Conservation (phyloP, 1,139 yeast species). For the Kodamaea plutei region DNA sequence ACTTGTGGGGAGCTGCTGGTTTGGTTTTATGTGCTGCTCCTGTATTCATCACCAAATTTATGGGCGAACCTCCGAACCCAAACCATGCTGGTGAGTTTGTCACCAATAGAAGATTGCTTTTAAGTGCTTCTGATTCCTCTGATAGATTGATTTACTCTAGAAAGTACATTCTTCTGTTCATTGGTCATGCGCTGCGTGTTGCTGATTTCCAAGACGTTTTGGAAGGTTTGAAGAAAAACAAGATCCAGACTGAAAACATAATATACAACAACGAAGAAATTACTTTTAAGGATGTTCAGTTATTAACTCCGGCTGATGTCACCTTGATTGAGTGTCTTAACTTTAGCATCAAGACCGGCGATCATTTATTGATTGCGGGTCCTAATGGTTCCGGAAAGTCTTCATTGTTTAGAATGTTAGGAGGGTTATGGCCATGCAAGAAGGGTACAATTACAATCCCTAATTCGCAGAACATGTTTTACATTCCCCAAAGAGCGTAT, state of each 20-base stretch:
- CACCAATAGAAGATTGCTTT: conserved; percentile 80
- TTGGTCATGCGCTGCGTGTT: conserved; percentile 80
- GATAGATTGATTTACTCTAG: conserved; percentile 85
- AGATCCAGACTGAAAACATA: conserved; percentile 31
- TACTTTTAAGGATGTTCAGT: conserved; percentile 67
- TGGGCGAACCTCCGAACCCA: conserved; percentile 45
- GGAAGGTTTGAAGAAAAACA: conserved; percentile 41
- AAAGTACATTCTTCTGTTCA: conserved; percentile 76
- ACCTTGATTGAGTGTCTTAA: conserved; percentile 62
- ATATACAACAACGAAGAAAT: conserved; percentile 56
- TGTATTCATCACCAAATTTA: conserved; percentile 65
- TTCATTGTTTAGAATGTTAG: conserved; percentile 81
- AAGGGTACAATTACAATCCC: conserved; percentile 65
- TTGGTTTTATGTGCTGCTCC: conserved; percentile 85
- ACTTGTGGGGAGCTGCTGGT: conserved; percentile 96
- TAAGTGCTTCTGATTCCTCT: conserved; percentile 85
- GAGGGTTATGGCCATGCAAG: conserved; percentile 90
- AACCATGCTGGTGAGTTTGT: conserved; percentile 72
- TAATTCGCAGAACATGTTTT: conserved; percentile 66
- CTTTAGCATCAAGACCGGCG: conserved; percentile 74
- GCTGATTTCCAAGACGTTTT: conserved; percentile 66
- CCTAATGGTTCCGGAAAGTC: conserved; percentile 97
- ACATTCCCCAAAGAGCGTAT: conserved; percentile 90
- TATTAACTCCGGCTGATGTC: conserved; percentile 82
- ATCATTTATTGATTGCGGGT: conserved; percentile 85